Evolutionary conservation across 2,329 filamentous ascomycete genomes (phyloP).

Genomic region (Verticillium zaregamsianum): DNA sequence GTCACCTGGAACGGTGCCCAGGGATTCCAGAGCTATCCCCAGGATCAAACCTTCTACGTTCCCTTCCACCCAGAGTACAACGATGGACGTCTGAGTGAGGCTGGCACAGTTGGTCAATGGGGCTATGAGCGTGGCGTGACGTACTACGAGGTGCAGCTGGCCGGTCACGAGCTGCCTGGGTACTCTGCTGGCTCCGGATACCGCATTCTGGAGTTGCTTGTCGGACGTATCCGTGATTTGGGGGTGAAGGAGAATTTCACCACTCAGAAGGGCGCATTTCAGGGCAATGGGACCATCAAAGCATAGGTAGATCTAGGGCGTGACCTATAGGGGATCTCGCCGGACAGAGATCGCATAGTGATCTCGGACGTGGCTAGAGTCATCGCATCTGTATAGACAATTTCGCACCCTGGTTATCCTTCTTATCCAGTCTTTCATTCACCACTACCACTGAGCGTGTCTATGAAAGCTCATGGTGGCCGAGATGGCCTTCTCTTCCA

Average conservation of each 20-base stretch:
- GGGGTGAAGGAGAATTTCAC: slow-evolving; percentile 6
- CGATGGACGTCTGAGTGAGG: slow-evolving; percentile 3
- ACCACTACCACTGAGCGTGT: too few species aligned
- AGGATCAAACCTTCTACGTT: slow-evolving; percentile 5
- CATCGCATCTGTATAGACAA: too few species aligned
- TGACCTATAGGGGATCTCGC: too few species aligned
- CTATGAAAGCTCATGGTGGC: too few species aligned
- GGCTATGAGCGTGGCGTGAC: slow-evolving; percentile 12
- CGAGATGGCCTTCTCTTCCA: too few species aligned
- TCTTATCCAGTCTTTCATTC: too few species aligned
- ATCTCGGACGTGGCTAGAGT: too few species aligned
- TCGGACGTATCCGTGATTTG: slow-evolving; percentile 19
- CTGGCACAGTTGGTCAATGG: slow-evolving; percentile 11
- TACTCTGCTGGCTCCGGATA: slow-evolving; percentile 22
- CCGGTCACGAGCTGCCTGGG: slow-evolving; percentile 20
- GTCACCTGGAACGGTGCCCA: slow-evolving; percentile 66
- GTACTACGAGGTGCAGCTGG: slow-evolving; percentile 11
- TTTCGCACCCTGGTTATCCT: too few species aligned
- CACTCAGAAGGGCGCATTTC: neutral
- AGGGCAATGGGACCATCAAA: neutral
- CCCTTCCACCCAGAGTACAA: slow-evolving; percentile 25
- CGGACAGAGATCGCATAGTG: too few species aligned
- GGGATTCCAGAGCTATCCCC: slow-evolving; percentile 54
- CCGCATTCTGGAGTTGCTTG: slow-evolving; percentile 20
- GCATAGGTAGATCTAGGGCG: neutral